phyloP scores from a whole-genome alignment of 257 asterid species.

The Handroanthus guayacan region DNA sequence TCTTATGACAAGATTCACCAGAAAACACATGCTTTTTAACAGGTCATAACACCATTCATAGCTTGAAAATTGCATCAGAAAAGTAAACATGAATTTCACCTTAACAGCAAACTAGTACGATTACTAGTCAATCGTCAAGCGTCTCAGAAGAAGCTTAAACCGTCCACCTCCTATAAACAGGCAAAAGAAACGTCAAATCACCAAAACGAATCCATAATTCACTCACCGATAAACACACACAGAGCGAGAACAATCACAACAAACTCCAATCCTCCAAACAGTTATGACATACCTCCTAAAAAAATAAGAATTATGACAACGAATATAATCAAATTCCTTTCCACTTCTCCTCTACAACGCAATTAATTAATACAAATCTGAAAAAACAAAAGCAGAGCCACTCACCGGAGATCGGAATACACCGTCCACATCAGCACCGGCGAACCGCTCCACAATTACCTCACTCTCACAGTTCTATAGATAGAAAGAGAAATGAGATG shows the following conservation, averaged over 20 bases:
- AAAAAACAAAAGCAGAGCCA: constrained; percentile 10
- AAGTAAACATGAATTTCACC: constrained; percentile 25
- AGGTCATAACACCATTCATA: constrained; percentile 14
- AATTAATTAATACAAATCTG: constrained; percentile 35
- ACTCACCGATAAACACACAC: neutral
- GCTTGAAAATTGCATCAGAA: constrained; percentile 17
- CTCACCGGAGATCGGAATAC: constrained; percentile 47
- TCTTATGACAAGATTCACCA: constrained; percentile 19
- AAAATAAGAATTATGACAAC: neutral
- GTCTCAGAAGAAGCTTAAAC: constrained; percentile 32
- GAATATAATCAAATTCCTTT: neutral
- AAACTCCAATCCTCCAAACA: constrained; percentile 27
- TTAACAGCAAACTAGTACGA: constrained; percentile 21
- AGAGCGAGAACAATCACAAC: constrained; percentile 16
- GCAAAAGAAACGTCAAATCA: constrained; percentile 15
- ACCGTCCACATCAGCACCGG: constrained; percentile 44
- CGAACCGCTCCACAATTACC: constrained; percentile 29
- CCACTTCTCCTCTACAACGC: constrained; percentile 16
- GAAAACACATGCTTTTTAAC: constrained; percentile 9
- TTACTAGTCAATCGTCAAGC: constrained; percentile 21
- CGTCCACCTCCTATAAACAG: constrained; percentile 29
- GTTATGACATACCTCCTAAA: neutral
- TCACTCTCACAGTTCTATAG: neutral
- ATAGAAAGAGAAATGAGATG: constrained; percentile 30
- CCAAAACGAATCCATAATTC: constrained; percentile 1